These are phyloP conservation scores for Candida maltosa DNA, from an alignment of 805 yeast species.

Conservation along the genomic window DNA sequence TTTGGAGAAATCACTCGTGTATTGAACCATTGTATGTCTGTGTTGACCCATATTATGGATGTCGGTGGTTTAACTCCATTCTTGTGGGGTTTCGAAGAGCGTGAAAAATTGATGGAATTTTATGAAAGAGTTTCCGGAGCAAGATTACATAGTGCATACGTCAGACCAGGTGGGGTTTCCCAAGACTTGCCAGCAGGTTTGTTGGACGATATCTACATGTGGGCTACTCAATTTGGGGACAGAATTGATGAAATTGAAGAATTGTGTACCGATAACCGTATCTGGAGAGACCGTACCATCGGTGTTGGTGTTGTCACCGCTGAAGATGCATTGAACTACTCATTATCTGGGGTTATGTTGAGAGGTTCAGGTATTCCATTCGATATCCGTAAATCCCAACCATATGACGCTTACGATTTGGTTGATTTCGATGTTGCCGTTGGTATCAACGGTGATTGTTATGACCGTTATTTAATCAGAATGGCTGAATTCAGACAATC, in stretches of 20 bases:
- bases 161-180: constrained; percentile 89
- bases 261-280: constrained; percentile 83
- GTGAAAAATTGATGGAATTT: constrained; percentile 90
- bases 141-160: constrained; percentile 82
- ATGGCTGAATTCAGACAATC: constrained; percentile 93
- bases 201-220: constrained; percentile 88
- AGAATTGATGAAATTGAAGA: constrained; percentile 89
- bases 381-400: constrained; percentile 82
- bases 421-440: constrained; percentile 88
- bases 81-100: constrained; percentile 91
- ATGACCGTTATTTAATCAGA: constrained; percentile 83
- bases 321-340: constrained; percentile 81
- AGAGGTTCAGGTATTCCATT: constrained; percentile 89
- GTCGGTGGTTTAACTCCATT: constrained; percentile 92
- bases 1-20: constrained; percentile 86
- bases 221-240: constrained; percentile 96
- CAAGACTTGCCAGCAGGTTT: constrained; percentile 85
- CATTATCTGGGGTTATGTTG: constrained; percentile 82
- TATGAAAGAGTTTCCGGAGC: constrained; percentile 91
- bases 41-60: constrained; percentile 87
- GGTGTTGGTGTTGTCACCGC: constrained; percentile 81
- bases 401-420: constrained; percentile 84
- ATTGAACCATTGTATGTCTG: constrained; percentile 82
- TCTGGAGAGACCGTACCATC: constrained; percentile 84
- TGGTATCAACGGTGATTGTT: constrained; percentile 86